These are phyloP conservation scores for Plasmodium inui DNA, from an alignment of 169 alveolate species.

Conservation along the genomic window DNA sequence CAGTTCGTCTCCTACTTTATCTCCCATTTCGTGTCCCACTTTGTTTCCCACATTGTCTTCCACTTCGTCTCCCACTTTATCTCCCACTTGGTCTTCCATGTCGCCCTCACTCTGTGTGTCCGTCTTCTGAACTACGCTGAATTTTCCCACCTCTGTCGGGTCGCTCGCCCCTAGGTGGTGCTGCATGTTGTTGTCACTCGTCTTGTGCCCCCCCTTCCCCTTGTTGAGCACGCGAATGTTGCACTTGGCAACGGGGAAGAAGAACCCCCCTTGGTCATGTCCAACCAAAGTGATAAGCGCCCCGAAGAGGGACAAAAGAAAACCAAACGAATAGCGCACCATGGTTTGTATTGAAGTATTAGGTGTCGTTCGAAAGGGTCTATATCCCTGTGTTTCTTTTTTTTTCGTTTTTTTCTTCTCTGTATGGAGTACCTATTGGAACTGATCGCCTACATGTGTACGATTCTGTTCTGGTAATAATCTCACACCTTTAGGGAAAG, in stretches of 20 bases:
- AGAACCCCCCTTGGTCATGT: not conserved
- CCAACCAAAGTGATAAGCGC: not conserved
- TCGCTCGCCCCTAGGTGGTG: not conserved
- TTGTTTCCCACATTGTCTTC: not conserved
- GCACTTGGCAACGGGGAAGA: constrained; percentile 11
- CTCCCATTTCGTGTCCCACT: too few relatives aligned
- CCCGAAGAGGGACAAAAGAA: constrained; percentile 6
- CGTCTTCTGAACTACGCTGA: not conserved
- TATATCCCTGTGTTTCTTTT: not conserved
- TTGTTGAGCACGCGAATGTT: not conserved
- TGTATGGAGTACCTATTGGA: not conserved
- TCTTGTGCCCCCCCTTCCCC: not conserved
- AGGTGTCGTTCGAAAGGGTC: not conserved
- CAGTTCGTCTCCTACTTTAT: not conserved
- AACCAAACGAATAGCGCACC: not conserved
- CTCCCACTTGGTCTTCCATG: not conserved
- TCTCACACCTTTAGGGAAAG: not conserved
- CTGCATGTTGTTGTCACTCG: not conserved
- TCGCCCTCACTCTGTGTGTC: not conserved
- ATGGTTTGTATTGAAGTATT: not conserved
- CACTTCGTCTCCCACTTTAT: not conserved
- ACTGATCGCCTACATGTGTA: not conserved
- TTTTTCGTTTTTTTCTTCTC: not conserved
- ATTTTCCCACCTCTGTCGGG: not conserved
- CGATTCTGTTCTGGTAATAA: not conserved